A percentile compares a stretch with the other conserved stretches of the same genome.
Conservation (phyloP, 495 filamentous ascomycete species). For the Jackrogersella minutella region DNA sequence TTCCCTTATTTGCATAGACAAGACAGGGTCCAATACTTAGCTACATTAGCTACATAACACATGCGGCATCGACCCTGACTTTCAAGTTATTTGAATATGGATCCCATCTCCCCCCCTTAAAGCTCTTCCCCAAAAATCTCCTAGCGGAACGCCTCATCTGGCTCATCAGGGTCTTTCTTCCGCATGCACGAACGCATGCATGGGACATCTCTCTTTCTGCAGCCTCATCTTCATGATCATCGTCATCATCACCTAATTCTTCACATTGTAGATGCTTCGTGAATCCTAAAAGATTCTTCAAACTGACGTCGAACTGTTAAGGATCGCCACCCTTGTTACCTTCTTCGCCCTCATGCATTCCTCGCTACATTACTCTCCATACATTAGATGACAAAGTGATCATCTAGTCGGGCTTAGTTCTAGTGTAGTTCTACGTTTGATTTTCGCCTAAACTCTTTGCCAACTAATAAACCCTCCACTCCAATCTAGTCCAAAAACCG, state of each 20-base stretch:
- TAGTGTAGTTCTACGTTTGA: constrained; percentile 23
- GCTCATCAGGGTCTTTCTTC: constrained; percentile 23
- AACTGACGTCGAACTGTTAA: constrained; percentile 11
- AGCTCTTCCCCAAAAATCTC: background rate
- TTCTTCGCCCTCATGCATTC: constrained; percentile 17
- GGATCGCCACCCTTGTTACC: constrained; percentile 30
- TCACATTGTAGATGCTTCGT: constrained; percentile 22
- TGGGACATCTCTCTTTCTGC: constrained; percentile 34
- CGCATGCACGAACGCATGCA: constrained; percentile 38
- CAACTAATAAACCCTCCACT: constrained; percentile 28
- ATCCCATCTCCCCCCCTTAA: background rate
- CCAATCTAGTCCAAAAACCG: constrained; percentile 26
- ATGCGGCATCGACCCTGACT: constrained; percentile 37
- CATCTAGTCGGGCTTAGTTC: constrained; percentile 22
- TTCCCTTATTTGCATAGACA: constrained; percentile 22
- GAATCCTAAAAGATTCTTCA: constrained; percentile 4
- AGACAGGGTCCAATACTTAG: constrained; percentile 19
- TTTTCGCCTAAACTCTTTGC: constrained; percentile 39
- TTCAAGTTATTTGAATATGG: constrained; percentile 14
- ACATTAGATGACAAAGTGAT: constrained; percentile 29
- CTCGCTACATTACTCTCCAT: constrained; percentile 9
- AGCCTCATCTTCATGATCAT: constrained; percentile 41
- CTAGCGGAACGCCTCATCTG: constrained; percentile 17
- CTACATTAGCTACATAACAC: constrained; percentile 24
- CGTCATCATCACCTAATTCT: constrained; percentile 32